Base-by-base conservation (phyloP, 805 yeast species). In the Torulaspora gathmanii region DNA sequence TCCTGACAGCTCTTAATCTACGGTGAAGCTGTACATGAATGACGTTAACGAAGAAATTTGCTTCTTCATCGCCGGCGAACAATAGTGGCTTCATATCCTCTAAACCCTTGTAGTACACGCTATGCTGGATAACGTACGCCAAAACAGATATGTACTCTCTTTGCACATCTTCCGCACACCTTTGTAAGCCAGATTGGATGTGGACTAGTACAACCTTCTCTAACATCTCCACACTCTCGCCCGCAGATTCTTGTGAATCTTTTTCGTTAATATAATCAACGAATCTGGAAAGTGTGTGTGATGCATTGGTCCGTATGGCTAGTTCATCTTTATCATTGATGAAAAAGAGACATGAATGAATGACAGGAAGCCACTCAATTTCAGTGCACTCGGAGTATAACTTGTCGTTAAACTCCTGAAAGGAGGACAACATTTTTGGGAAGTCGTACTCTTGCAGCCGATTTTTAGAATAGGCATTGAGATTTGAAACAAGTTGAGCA, bases 21-120 rank as follows among this genome's bases (percentile, higher is more conserved):
- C 95, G 79, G 58, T 83, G 88, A 8, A 83, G 56, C 68, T 91
- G 99, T 29, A 91, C 80, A 63, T 91, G 96, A 48, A 74, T 75
- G 38, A 93, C 73, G 55, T 89, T 88, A 34, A 68, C 61, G 65
- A 87, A 87, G 59, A 87, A 85, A 63, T 87, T 82, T 3, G 88
- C 84, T 55, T 89, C 97, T 29, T 82, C 91, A 55, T 88, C 95
- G 33, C 82, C 82, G 41, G 75, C 72, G 55, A 70, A 74, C 1
- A 82, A 64, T 31, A 91, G 66, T 1, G 76, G 71, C 45, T 76
- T 74, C 89, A 90, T 73, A 54, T 85, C 91, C 19, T 70, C 68
- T 29, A 88, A 68, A 2, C 77, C 87, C 3, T 68, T 68, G 46
- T 64, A 67, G 53, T 71, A 66, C 29, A 66, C 65, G 6, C 78